phyloP scores from a whole-genome alignment of 1,284 basidiomycete genomes.

The Fistulina hepatica region DNA sequence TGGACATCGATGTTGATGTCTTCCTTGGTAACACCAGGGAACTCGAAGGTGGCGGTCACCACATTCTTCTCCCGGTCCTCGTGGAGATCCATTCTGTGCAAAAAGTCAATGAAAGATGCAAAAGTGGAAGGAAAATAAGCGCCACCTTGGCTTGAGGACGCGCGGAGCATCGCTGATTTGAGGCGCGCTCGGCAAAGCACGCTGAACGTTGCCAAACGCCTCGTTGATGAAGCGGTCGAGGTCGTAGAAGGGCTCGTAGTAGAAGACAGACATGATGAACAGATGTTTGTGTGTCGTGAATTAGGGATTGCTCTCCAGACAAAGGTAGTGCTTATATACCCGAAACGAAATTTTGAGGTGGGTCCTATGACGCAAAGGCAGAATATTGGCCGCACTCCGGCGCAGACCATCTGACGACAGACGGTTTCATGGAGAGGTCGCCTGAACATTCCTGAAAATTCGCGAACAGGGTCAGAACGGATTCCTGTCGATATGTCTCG shows the following conservation, averaged over 20 bases:
- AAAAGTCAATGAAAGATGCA: slow-evolving; percentile 1
- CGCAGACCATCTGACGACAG: too few species aligned
- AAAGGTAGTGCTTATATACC: too few species aligned
- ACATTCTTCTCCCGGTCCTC: slow-evolving; percentile 26
- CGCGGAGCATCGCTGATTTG: slow-evolving; percentile 7
- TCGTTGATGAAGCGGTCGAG: slow-evolving; percentile 23
- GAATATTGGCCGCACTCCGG: too few species aligned
- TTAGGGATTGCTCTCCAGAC: too few species aligned
- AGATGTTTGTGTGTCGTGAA: too few species aligned
- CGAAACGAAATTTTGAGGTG: too few species aligned
- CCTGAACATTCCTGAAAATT: too few species aligned
- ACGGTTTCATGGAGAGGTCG: too few species aligned
- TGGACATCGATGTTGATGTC: slow-evolving; percentile 29
- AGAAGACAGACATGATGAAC: slow-evolving; percentile 17
- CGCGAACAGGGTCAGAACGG: too few species aligned
- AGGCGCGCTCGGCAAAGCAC: not conserved
- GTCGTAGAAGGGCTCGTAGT: slow-evolving; percentile 23
- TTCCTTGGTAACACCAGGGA: slow-evolving; percentile 33
- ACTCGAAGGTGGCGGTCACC: slow-evolving; percentile 31
- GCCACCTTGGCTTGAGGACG: slow-evolving; percentile 16
- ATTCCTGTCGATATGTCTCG: too few species aligned
- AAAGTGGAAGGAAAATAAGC: not conserved
- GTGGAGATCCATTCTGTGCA: slow-evolving; percentile 23
- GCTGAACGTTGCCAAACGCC: slow-evolving; percentile 12
- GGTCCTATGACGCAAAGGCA: too few species aligned